phyloP scores from a whole-genome alignment of 2,329 filamentous ascomycete genomes.

The Monilinia vaccinii-corymbosi region DNA sequence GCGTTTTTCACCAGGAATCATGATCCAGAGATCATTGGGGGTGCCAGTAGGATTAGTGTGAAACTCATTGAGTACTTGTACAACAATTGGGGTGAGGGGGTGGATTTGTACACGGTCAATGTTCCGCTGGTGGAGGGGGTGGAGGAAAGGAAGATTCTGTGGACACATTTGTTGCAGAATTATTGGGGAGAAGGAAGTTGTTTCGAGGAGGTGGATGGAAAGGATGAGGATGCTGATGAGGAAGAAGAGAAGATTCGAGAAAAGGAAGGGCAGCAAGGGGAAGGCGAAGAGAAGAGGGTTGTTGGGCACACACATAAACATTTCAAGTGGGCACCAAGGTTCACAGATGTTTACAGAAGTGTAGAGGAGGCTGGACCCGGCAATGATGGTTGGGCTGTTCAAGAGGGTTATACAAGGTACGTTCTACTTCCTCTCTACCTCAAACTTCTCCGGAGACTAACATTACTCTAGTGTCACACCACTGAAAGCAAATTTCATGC shows the following conservation, averaged over 20 bases:
- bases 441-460: slow-evolving; percentile 14
- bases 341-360: slow-evolving; percentile 77
- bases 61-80: slow-evolving; percentile 71
- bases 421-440: slow-evolving; percentile 20
- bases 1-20: slow-evolving; percentile 80
- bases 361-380: slow-evolving; percentile 72
- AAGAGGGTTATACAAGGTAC: slow-evolving; percentile 77
- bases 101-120: slow-evolving; percentile 87
- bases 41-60: slow-evolving; percentile 65
- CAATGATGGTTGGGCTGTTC: slow-evolving; percentile 89
- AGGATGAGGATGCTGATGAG: slow-evolving; percentile 55
- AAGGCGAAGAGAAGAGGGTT: slow-evolving; percentile 28
- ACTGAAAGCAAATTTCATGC: slow-evolving; percentile 87
- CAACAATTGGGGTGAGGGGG: slow-evolving; percentile 61
- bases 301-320: slow-evolving; percentile 63
- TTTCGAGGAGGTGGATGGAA: slow-evolving; percentile 69
- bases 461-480: slow-evolving; percentile 65
- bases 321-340: slow-evolving; percentile 90
- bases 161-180: slow-evolving; percentile 82
- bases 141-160: slow-evolving; percentile 63
- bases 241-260: slow-evolving; percentile 63
- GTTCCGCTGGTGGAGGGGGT: slow-evolving; percentile 76
- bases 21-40: slow-evolving; percentile 70
- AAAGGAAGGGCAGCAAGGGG: slow-evolving; percentile 38
- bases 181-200: slow-evolving; percentile 79